Evolutionary conservation across 208 protist genomes (phyloP), one percentile per base, ranked within the genome.

Genomic region (Leishmania arabica): DNA sequence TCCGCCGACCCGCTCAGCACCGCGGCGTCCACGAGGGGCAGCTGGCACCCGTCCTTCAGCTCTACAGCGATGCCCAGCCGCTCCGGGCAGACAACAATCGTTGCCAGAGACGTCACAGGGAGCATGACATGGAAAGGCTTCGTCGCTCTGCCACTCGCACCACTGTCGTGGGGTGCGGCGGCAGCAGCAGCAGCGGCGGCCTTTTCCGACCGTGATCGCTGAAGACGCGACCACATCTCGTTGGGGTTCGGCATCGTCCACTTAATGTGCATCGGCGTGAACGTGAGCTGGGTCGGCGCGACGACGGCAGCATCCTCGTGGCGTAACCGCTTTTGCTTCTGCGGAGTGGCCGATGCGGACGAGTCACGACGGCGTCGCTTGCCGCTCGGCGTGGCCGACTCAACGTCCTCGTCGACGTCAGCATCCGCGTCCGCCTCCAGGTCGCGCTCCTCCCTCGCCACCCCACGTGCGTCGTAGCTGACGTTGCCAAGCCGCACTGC

Each of bases 231-330:
- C 34, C 64, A 56, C 6, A 83, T 65, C 3, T 66, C 73, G 53
- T 82, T 86, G 1, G 80, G 84, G 66, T 86, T 84, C 34, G 86
- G 74, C 91, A 95, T 93, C 9, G 65, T 80, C 92, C 93, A 97
- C 56, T 90, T 89, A 83, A 90, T 88, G 75, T 97, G 91, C 24
- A 88, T 88, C 3, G 72, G 51, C 17, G 92, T 93, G 75, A 94
- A 92, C 31, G 70, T 79, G 47, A 97, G 72, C 53, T 75, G 77
- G 45, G 76, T 40, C 4, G 78, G 27, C 60, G 8, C 69, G 3
- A 53, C 40, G 42, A 79, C 81, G n/a, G 53, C 77, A 37, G 51
- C 19, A 17, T 58, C 49, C 31, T 73, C 69, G 45, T 40, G 40
- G 45, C 45, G 27, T 37, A 54, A 9, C 45, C 69, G 45, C 69